Base-by-base conservation (phyloP, 169 alveolate species). In the Amoebophrya sp. region DNA sequence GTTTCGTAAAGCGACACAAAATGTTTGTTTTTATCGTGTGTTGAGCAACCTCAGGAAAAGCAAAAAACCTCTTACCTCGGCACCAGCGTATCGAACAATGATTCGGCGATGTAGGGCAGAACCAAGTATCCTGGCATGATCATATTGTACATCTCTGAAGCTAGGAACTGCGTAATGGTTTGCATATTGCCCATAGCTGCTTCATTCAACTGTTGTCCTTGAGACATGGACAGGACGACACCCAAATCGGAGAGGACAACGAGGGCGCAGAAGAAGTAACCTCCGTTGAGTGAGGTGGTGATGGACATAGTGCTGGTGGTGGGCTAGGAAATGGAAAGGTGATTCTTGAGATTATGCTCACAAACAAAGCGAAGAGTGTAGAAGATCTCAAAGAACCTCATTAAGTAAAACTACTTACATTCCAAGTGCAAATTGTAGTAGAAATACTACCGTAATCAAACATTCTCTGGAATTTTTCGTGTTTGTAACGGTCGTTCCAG, bases 401-500 rank as follows among this genome's bases (percentile, higher is more conserved):
- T n/a, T n/a, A n/a, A n/a, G n/a, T n/a, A n/a, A n/a, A n/a, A n/a
- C n/a, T n/a, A n/a, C n/a, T n/a, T n/a, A n/a, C n/a, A n/a, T n/a
- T n/a, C n/a, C n/a, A n/a, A n/a, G n/a, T n/a, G n/a, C n/a, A n/a
- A n/a, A n/a, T n/a, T n/a, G n/a, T n/a, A n/a, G n/a, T n/a, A n/a
- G n/a, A n/a, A n/a, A n/a, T n/a, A n/a, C 18, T 47, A 47, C 83
- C 83, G 83, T 65, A 65, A 26, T 65, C 26, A 36, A 6, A 65
- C 83, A 65, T 65, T 26, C 83, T 29, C 83, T 65, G 83, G 83
- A 65, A 65, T 26, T 65, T 65, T 26, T 65, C 83, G 83, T 65
- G 83, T 36, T 65, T 65, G 36, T 26, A 65, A 29, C n/a, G 18
- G 83, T 65, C 83, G 83, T 36, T 26, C 83, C 83, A 65, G 83